Evolutionary conservation across 345 rosid genomes (phyloP), one percentile per base, ranked within the genome.

Genomic region (Acer campestre): DNA sequence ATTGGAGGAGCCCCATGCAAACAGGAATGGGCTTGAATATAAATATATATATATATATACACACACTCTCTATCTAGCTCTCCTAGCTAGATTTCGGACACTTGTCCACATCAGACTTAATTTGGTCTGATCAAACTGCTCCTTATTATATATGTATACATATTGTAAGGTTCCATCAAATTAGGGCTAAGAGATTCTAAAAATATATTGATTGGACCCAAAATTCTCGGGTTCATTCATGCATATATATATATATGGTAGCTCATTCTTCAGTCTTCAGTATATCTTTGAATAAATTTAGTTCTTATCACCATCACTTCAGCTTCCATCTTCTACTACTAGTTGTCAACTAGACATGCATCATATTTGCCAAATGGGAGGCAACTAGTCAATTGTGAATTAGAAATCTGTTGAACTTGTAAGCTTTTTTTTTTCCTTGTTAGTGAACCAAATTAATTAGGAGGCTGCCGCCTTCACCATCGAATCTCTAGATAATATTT

Each of bases 1-100:
- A 11, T 49, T 29, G 75, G 67, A 71, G 69, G 38, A 35, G 38
- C 38, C 81, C 84, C 86, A 81, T 79, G 0, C 82, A 63, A 67
- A 16, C 16, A 75, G 83, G 81, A 56, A 84, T 84, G 89, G 89
- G 85, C 74, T 75, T 63, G 31, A 22, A 56, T 35, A 35, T 4
- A 35, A 4, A 31, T 31, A 35, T 4, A 4, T 4, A 56, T 35
- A 35, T 4, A 35, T 35, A 31, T 31, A 35, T 4, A 4, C 0
- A 35, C 6, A 35, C 6, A 35, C 38, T 35, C 46, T 42, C 46
- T 42, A 42, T 0, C 46, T 9, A 7, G 46, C 46, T 42, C 38
- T 42, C 10, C 46, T 42, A 1, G 46, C 46, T 42, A 42, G 46
- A 42, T 42, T 42, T 38, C 42, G 27, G 71, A 80, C 82, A 77